Evolutionary conservation across 2,329 filamentous ascomycete genomes (phyloP).

Genomic region (Ploettnerulaceae sp.): DNA sequence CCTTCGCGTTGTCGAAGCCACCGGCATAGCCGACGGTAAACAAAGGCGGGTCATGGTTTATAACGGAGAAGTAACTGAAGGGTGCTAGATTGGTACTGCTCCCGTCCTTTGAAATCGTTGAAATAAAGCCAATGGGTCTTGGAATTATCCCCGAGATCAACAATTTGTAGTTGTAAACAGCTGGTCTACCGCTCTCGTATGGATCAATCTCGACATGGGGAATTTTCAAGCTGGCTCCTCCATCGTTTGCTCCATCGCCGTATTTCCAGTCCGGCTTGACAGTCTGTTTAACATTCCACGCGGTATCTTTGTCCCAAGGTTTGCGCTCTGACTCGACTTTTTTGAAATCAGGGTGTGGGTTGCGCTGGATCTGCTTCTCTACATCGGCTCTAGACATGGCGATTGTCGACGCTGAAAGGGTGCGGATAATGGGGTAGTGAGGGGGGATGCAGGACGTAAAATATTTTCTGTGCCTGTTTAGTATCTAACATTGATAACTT

Average conservation of each 20-base stretch:
- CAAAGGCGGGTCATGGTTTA: constrained; percentile 81
- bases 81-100: constrained; percentile 71
- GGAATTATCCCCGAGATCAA: constrained; percentile 80
- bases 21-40: constrained; percentile 59
- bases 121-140: constrained; percentile 68
- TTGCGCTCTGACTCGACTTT: constrained; percentile 61
- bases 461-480: neutral
- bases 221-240: constrained; percentile 42
- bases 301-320: constrained; percentile 46
- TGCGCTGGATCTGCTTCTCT: constrained; percentile 45
- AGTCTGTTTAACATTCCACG: constrained; percentile 57
- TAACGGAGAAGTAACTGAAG: constrained; percentile 79
- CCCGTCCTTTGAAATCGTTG: constrained; percentile 55
- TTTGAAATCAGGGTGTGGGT: constrained; percentile 73
- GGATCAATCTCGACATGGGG: constrained; percentile 76
- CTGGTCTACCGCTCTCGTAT: constrained; percentile 62
- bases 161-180: constrained; percentile 82
- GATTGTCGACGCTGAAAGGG: constrained; percentile 8
- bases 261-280: constrained; percentile 60
- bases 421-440: neutral
- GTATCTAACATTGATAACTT: too few relatives aligned
- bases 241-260: constrained; percentile 59
- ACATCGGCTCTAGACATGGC: constrained; percentile 28
- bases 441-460: neutral
- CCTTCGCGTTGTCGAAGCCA: constrained; percentile 56